Conservation (phyloP, 768 basidiomycete genomes). For the Epithele typhae region DNA sequence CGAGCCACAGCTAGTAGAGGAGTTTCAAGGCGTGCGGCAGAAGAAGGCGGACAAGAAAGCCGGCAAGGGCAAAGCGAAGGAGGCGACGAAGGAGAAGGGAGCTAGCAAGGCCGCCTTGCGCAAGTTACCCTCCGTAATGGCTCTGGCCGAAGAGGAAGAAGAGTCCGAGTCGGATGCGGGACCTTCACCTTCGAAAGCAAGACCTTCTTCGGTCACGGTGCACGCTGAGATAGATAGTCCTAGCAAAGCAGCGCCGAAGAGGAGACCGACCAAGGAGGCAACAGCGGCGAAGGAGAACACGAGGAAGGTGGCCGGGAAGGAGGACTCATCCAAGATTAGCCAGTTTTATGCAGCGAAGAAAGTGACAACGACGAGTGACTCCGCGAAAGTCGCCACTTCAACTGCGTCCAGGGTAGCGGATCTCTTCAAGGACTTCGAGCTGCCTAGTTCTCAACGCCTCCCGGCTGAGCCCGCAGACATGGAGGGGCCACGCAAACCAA, state of each 20-base stretch:
- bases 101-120: neutral
- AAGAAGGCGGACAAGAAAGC: constrained; percentile 49
- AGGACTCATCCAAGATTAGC: constrained; percentile 4
- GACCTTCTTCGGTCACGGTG: neutral
- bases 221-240: neutral
- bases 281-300: neutral
- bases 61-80: constrained; percentile 30
- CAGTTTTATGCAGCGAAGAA: constrained; percentile 8
- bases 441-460: too few relatives aligned
- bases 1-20: constrained; percentile 59
- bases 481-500: too few relatives aligned
- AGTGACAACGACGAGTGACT: neutral
- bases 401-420: constrained; percentile 9
- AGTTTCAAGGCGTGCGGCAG: constrained; percentile 49
- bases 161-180: neutral
- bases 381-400: neutral
- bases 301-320: too few relatives aligned
- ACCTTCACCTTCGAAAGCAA: neutral
- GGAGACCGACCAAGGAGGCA: neutral
- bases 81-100: constrained; percentile 16
- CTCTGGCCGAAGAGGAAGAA: constrained; percentile 4
- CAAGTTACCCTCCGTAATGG: neutral
- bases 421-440: constrained; percentile 15
- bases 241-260: neutral
- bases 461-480: too few relatives aligned